These are phyloP conservation scores for Physocladia obscura DNA, from an alignment of 192 early-diverging fungal species.

Conservation along the genomic window DNA sequence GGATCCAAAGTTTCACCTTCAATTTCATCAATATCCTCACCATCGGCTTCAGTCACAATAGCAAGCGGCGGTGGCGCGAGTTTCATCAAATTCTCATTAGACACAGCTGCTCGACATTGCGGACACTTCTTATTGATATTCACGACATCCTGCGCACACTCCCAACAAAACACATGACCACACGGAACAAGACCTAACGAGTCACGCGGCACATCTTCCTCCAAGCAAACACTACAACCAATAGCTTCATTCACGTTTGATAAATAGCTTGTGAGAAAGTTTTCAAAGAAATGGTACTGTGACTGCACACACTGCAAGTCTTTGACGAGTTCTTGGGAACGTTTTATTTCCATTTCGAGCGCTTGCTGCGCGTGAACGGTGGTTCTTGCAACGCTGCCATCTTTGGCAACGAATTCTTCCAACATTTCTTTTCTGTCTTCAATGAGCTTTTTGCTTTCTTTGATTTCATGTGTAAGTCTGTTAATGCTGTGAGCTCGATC, in stretches of 20 bases:
- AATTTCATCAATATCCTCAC: neutral
- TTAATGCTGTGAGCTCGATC: neutral
- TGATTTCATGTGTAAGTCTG: neutral
- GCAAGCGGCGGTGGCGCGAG: neutral
- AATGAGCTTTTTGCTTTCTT: neutral
- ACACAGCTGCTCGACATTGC: neutral
- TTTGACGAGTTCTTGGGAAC: neutral
- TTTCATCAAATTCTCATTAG: neutral
- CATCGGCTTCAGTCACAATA: neutral
- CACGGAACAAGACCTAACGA: slow-evolving; percentile 13
- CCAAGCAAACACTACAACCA: slow-evolving; percentile 16
- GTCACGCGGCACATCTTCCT: slow-evolving; percentile 11
- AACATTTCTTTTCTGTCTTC: neutral
- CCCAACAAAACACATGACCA: slow-evolving; percentile 30
- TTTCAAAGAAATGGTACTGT: slow-evolving; percentile 28
- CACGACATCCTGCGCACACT: slow-evolving; percentile 23
- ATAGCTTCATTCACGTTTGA: neutral
- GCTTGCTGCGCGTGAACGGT: neutral
- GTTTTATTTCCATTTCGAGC: neutral
- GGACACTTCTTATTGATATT: slow-evolving; percentile 1
- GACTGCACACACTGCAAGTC: slow-evolving; percentile 9
- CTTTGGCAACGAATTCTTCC: neutral
- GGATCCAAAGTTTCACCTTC: neutral
- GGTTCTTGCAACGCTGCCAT: neutral
- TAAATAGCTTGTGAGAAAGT: slow-evolving; percentile 17